Conservation (phyloP, 2,329 filamentous ascomycete genomes). For the Dryadomyces quercivorus region DNA sequence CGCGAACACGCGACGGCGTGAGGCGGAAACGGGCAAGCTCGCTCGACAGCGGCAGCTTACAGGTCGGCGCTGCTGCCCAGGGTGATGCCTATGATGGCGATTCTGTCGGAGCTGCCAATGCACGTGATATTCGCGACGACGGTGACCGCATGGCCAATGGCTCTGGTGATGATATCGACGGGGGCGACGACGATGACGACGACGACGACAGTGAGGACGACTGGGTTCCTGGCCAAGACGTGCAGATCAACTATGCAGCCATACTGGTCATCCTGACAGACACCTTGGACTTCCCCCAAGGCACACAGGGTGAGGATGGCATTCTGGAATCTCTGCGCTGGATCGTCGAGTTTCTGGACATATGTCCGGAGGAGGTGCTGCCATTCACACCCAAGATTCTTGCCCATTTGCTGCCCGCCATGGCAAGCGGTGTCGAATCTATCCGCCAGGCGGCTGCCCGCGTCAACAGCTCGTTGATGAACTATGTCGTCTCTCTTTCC, state of each 20-base stretch:
- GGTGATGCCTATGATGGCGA: conserved; percentile 51
- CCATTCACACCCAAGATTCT: conserved; percentile 88
- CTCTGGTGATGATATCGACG: conserved; percentile 92
- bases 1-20: conserved; percentile 41
- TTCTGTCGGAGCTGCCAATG: conserved; percentile 32
- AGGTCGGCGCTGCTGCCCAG: conserved; percentile 28
- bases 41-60: conserved; percentile 51
- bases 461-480: conserved; percentile 84
- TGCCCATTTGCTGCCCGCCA: conserved; percentile 81
- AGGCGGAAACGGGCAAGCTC: conserved; percentile 50
- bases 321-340: conserved; percentile 82
- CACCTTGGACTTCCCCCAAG: conserved; percentile 71
- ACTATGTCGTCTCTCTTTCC: conserved; percentile 84
- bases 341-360: conserved; percentile 95
- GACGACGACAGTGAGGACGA: conserved; percentile 67
- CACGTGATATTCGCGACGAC: conserved; percentile 37
- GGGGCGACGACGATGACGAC: conserved; percentile 53
- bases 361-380: conserved; percentile 91
- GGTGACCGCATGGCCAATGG: conserved; percentile 58
- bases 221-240: conserved; percentile 95
- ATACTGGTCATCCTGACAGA: conserved; percentile 86
- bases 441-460: conserved; percentile 79
- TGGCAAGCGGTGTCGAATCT: conserved; percentile 82
- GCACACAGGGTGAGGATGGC: conserved; percentile 61
- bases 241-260: conserved; percentile 82